phyloP scores from a whole-genome alignment of 305 asterid species.

The Euphrasia arctica region DNA sequence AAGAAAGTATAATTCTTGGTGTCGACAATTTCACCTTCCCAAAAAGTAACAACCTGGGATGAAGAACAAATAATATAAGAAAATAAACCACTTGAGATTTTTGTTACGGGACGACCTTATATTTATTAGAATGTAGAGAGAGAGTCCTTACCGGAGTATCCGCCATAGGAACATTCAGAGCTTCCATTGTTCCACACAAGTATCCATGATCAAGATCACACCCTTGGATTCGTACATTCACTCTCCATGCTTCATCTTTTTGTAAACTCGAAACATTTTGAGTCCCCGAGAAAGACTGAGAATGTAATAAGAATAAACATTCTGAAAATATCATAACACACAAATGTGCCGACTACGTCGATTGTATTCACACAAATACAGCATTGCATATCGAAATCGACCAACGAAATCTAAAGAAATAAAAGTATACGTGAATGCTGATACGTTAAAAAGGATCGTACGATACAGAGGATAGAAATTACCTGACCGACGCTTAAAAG shows the following conservation, averaged over 20 bases:
- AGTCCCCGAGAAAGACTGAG: constrained; percentile 91
- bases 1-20: constrained; percentile 91
- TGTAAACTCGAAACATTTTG: constrained; percentile 87
- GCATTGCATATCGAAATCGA: too few relatives aligned
- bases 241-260: constrained; percentile 98
- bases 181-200: constrained; percentile 99
- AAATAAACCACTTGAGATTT: not conserved
- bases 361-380: not conserved
- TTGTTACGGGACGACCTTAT: not conserved
- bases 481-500: constrained; percentile 95
- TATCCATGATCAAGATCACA: constrained; percentile 90
- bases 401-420: not conserved
- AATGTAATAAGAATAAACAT: constrained; percentile 9
- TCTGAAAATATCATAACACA: not conserved
- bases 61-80: constrained; percentile 11
- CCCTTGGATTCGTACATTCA: constrained; percentile 86
- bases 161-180: constrained; percentile 97
- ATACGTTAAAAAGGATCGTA: constrained; percentile 1
- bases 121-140: not conserved
- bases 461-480: constrained; percentile 15
- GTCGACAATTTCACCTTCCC: constrained; percentile 99
- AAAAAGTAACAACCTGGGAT: constrained; percentile 88
- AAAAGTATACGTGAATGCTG: not conserved
- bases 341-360: not conserved
- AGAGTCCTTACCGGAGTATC: constrained; percentile 73